Conservation (phyloP, 1,284 basidiomycete genomes). For the Ceratobasidium sp. region DNA sequence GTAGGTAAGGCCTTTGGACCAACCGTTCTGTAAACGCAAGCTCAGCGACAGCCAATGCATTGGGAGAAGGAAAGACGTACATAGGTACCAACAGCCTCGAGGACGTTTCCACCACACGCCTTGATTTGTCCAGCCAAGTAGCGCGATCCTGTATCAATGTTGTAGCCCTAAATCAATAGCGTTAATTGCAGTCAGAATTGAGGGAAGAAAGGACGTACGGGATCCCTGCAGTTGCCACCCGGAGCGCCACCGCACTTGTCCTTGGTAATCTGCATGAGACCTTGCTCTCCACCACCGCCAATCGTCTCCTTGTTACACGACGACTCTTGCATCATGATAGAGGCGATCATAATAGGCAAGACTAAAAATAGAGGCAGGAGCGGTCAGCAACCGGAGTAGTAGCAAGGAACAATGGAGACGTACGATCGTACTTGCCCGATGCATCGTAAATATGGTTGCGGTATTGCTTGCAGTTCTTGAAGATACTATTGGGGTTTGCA, state of each 20-base stretch:
- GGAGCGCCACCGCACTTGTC: constrained; percentile 83
- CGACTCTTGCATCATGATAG: constrained; percentile 87
- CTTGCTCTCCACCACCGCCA: constrained; percentile 85
- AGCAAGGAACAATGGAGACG: constrained; percentile 53
- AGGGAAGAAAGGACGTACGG: constrained; percentile 60
- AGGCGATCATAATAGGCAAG: constrained; percentile 81
- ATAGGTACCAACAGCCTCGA: constrained; percentile 77
- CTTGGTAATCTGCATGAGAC: constrained; percentile 85
- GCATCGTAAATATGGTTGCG: constrained; percentile 73
- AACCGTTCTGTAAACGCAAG: constrained; percentile 44
- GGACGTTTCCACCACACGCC: constrained; percentile 69
- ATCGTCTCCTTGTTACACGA: constrained; percentile 77
- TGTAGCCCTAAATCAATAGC: constrained; percentile 67
- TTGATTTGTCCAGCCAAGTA: constrained; percentile 72
- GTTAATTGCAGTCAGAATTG: constrained; percentile 18
- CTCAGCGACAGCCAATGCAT: not conserved
- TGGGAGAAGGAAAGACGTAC: constrained; percentile 74
- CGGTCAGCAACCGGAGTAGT: not conserved
- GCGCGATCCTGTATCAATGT: constrained; percentile 72
- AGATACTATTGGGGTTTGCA: constrained; percentile 66
- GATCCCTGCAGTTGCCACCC: constrained; percentile 73
- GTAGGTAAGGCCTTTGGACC: constrained; percentile 55
- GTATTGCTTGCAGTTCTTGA: constrained; percentile 72
- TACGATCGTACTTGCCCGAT: constrained; percentile 65
- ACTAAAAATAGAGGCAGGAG: constrained; percentile 56